Base-by-base conservation (phyloP, 1,284 basidiomycete genomes). In the Bondarzewia mesenterica region DNA sequence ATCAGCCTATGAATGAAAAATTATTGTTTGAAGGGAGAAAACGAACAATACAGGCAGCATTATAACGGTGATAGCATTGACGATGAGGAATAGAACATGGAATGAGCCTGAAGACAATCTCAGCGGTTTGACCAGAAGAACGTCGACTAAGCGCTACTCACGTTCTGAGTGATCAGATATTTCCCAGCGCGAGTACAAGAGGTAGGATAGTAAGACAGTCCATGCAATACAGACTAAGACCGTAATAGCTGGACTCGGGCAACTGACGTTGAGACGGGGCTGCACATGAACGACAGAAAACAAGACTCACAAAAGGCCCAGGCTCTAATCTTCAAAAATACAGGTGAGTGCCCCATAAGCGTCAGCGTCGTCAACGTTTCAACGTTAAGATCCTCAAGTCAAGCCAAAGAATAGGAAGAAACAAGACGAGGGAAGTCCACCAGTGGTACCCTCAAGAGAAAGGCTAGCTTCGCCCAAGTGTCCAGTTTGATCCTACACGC, bases 41-140 rank as follows among this genome's bases (percentile, higher is more conserved):
- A 54, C 76, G 46, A 49, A 79, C 80, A 83, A 59, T n/a, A 74
- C 53, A 25, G 77, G 72, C 18, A 82, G 55, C 55, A 74, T 61
- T 26, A 80, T 59, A 1, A 73, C 60, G 0, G 80, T 80, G 22
- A 72, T 54, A 3, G 68, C 61, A 52, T 82, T 68, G n/a, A 67
- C 59, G 22, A 75, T 53, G 14, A 80, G 57, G 53, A 81, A 67
- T 15, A 76, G 54, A 32, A 67, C 55, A 42, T 78, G 61, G 45
- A 80, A 61, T 21, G 66, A 65, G 6, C 61, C 72, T 75, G 52
- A 21, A 16, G 29, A 7, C 20, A 2, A n/a, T 32, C n/a, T 32
- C 12, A 32, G 29, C 44, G 14, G 35, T 16, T 40, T 12, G 25
- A 32, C 41, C 27, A 23, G 14, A 38, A 36, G 40, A 8, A n/a